Conservation (phyloP, 2,329 filamentous ascomycete species). For the Verticillium zaregamsianum region DNA sequence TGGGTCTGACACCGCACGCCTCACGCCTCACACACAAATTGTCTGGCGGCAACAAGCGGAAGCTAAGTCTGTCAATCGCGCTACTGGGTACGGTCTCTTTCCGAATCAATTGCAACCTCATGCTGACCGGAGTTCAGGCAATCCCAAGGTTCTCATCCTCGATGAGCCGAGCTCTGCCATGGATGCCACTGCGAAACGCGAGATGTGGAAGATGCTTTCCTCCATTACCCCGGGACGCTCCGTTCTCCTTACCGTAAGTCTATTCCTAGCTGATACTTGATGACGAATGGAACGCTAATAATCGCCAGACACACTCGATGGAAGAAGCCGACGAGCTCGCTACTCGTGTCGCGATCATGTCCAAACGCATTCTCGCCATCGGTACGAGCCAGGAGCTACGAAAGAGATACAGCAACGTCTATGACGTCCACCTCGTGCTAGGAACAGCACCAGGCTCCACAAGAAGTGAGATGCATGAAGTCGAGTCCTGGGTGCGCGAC, state of each 20-base stretch:
- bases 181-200: slow-evolving; percentile 66
- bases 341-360: slow-evolving; percentile 17
- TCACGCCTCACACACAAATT: slow-evolving; percentile 60
- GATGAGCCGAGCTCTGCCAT: slow-evolving; percentile 70
- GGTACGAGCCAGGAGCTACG: slow-evolving; percentile 54
- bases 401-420: slow-evolving; percentile 53
- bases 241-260: slow-evolving; percentile 52
- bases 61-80: slow-evolving; percentile 66
- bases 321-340: slow-evolving; percentile 72
- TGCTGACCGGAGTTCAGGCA: slow-evolving; percentile 49
- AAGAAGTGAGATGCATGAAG: slow-evolving; percentile 46
- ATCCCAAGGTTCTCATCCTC: slow-evolving; percentile 61
- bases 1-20: slow-evolving; percentile 57
- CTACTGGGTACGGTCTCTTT: slow-evolving; percentile 56
- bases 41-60: slow-evolving; percentile 72
- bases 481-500: slow-evolving; percentile 48
- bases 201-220: slow-evolving; percentile 69
- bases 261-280: neutral
- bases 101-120: neutral
- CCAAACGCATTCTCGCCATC: slow-evolving; percentile 46
- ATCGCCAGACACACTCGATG: slow-evolving; percentile 60
- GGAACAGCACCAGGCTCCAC: slow-evolving; percentile 50
- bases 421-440: slow-evolving; percentile 59
- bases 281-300: neutral
- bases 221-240: slow-evolving; percentile 59